Evolutionary conservation across 2,329 filamentous ascomycete genomes (phyloP), one percentile per base, ranked within the genome.

Genomic region (Arthrocladium fulminans): DNA sequence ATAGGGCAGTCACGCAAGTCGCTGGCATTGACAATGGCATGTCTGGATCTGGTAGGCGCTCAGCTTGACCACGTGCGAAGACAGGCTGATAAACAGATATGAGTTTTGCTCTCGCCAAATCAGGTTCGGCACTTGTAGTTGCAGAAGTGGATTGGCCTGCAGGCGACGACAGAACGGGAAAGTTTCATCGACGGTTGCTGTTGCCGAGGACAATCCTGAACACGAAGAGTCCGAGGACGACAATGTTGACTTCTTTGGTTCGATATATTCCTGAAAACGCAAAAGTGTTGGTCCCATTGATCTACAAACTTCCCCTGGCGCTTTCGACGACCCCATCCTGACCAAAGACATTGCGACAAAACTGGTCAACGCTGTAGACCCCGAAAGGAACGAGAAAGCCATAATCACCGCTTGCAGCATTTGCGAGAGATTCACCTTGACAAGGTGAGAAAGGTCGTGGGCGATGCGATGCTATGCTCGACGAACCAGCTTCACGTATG

Each of bases 11-110:
- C 5, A n/a, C n/a, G n/a, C 32, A 46, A n/a, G 15, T 37, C 27
- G 29, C 24, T 3, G 27, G 43, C 8, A 46, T 46, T 15, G 43
- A 46, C 30, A 9, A 10, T n/a, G 43, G 43, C 8, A 46, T 46
- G 43, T 35, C 29, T 2, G 43, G 43, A 12, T 46, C 32, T 22
- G 43, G 43, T 45, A 17, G 32, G 43, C 7, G 15, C 19, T 35
- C 19, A 6, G 2, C 10, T 3, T 5, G n/a, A 3, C 19, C 10
- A 22, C 23, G 3, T 19, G n/a, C 15, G 30, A n/a, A 35, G 3
- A 27, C 5, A 13, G 3, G 32, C 43, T 46, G 30, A 46, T 17
- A 3, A 24, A 24, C 29, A 46, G 43, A 30, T 7, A 35, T 35
- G 32, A 38, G 29, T n/a, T 2, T 2, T 25, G 29, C 19, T 23